Conservation (phyloP, 495 filamentous ascomycete genomes). For the Penicillium waksmanii region DNA sequence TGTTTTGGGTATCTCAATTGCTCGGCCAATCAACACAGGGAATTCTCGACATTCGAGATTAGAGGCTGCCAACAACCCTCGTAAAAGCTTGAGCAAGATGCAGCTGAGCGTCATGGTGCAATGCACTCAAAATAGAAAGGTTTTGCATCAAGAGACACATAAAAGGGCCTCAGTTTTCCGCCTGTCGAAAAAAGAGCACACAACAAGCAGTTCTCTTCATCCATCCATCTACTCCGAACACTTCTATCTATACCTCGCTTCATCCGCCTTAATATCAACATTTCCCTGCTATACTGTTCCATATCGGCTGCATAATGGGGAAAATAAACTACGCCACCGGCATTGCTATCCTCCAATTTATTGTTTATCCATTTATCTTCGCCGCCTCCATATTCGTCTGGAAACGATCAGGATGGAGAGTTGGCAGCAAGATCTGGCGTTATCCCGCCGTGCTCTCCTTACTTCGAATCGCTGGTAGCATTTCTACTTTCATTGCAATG, state of each 20-base stretch:
- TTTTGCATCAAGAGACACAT: neutral
- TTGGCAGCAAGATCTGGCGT: constrained; percentile 33
- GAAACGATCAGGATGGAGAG: constrained; percentile 34
- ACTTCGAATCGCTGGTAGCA: constrained; percentile 34
- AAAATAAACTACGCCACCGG: constrained; percentile 27
- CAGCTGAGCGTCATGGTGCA: neutral
- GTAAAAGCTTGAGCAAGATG: neutral
- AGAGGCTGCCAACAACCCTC: neutral
- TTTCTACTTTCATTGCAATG: constrained; percentile 27
- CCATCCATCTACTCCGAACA: too few species aligned
- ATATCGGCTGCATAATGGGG: constrained; percentile 19
- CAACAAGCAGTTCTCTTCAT: constrained; percentile 1
- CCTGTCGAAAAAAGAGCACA: neutral
- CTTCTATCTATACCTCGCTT: too few species aligned
- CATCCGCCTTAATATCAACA: too few species aligned
- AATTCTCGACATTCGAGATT: neutral
- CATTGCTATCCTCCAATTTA: constrained; percentile 37
- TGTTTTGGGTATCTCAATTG: neutral
- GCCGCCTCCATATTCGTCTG: constrained; percentile 29
- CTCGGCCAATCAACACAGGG: neutral
- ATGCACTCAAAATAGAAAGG: neutral
- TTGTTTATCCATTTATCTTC: constrained; percentile 31
- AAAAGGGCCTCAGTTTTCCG: neutral
- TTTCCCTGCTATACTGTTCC: too few species aligned
- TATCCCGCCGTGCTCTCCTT: constrained; percentile 34